These are phyloP conservation scores for Cucumis cinereus DNA, from an alignment of 306 rosid species.

Conservation along the genomic window DNA sequence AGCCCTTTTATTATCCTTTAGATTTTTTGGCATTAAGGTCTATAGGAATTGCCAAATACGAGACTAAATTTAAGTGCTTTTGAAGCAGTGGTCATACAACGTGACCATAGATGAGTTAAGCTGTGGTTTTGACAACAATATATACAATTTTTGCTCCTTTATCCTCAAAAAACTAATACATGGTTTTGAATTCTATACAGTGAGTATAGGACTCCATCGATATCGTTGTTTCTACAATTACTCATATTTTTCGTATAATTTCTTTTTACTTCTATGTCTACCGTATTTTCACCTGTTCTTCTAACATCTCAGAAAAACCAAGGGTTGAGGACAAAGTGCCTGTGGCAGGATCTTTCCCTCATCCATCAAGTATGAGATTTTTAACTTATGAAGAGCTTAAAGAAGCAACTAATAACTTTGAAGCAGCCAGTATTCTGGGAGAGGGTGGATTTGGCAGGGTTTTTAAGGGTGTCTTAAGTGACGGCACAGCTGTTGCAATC, in stretches of 20 bases:
- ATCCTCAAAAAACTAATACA: not conserved
- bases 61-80: not conserved
- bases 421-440: constrained; percentile 66
- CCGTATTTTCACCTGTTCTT: not conserved
- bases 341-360: constrained; percentile 53
- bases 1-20: not conserved
- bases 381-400: constrained; percentile 88
- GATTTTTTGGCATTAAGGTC: not conserved
- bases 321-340: constrained; percentile 32
- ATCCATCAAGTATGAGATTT: constrained; percentile 85
- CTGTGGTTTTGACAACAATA: not conserved
- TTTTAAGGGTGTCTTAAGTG: constrained; percentile 77
- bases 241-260: not conserved
- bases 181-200: not conserved
- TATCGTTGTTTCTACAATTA: not conserved
- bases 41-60: not conserved
- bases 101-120: not conserved
- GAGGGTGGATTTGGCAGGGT: constrained; percentile 96
- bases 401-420: constrained; percentile 93
- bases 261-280: not conserved
- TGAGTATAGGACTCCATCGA: not conserved
- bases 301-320: constrained; percentile 56
- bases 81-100: not conserved
- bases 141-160: not conserved
- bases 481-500: constrained; percentile 94